A percentile compares a stretch with the other conserved stretches of the same genome.
phyloP scores from a whole-genome alignment of 768 basidiomycete genomes.

The Rhodosporidiobolus sp. region DNA sequence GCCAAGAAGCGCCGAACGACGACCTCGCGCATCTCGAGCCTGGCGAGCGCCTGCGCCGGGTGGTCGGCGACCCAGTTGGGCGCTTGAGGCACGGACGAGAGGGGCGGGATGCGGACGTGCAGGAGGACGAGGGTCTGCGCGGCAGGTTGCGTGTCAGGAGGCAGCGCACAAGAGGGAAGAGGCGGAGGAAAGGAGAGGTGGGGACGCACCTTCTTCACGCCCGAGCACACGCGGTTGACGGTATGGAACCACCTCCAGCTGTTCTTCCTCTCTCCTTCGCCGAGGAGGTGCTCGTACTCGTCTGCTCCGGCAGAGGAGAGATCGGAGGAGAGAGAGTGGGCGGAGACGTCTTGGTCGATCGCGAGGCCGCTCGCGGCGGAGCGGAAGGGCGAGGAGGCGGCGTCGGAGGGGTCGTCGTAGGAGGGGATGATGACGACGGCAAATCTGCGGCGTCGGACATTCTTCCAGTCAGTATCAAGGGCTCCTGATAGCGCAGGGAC shows the following conservation, averaged over 20 bases:
- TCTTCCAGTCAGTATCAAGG: conserved; percentile 56
- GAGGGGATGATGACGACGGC: conserved; percentile 84
- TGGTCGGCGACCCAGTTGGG: conserved; percentile 57
- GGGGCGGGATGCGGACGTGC: conserved; percentile 88
- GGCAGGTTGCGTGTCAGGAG: background rate
- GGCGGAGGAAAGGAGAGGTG: background rate
- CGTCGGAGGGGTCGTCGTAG: conserved; percentile 78
- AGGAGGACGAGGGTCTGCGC: conserved; percentile 80
- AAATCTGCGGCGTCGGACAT: conserved; percentile 58
- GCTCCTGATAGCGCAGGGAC: no score
- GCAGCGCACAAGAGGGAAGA: background rate
- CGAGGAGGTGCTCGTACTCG: conserved; percentile 23
- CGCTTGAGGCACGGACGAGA: conserved; percentile 48
- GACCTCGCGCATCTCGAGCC: conserved; percentile 78
- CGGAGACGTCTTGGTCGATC: conserved; percentile 9
- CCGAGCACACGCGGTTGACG: conserved; percentile 90
- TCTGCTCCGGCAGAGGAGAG: conserved; percentile 44
- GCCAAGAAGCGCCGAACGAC: conserved; percentile 80
- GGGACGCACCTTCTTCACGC: conserved; percentile 83
- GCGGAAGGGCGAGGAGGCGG: conserved; percentile 61
- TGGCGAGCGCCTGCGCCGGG: conserved; percentile 67
- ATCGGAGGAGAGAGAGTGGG: conserved; percentile 57
- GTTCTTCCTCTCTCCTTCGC: conserved; percentile 49
- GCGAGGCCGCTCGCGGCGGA: conserved; percentile 49
- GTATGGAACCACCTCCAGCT: conserved; percentile 97